Evolutionary conservation across 495 filamentous ascomycete genomes (phyloP), one percentile per base, ranked within the genome.

Genomic region (Daldinia vernicosa): DNA sequence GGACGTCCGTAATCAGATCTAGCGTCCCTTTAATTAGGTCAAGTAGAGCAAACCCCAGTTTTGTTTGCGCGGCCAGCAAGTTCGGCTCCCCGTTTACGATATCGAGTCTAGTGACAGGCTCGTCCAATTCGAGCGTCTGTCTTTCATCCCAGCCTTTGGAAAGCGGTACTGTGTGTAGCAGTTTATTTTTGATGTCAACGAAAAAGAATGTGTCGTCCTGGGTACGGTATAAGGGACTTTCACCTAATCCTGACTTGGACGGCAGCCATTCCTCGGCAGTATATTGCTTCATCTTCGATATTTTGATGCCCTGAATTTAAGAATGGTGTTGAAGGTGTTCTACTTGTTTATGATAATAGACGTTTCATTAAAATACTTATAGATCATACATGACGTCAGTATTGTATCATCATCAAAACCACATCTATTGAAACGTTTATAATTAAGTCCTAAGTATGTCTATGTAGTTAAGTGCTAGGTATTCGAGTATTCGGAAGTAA

Each of bases 151-250:
- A 40, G 4, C 37, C 37, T 5, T 40, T 40, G 12, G 7, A 15
- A 15, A 27, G 50, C 15, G 68, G 68, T 3, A 71, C 68, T 32
- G 56, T 39, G 17, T 71, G 68, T 2, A 71, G 52, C 7, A 39
- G 47, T 51, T 55, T 62, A 27, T 71, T 71, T 39, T 62, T 71
- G 24, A 67, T 71, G 40, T 67, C 68, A 51, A 63, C 57, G 62
- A 66, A 71, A 55, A 66, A 71, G 51, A 71, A 71, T 11, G 57
- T 67, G 51, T 71, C 63, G 40, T 66, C 68, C 24, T 30, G 45
- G 15, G 28, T 30, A 33, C 69, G 69, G 40, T 71, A 71, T 24
- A 67, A 17, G 6, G 69, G 68, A 26, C 62, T 71, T 47, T 71
- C 63, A 28, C 63, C 68, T 15, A 71, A 28, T 15, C 62, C 68